These are phyloP conservation scores for Eucalyptus erythrocorys DNA, from an alignment of 345 rosid genomes.

Conservation along the genomic window DNA sequence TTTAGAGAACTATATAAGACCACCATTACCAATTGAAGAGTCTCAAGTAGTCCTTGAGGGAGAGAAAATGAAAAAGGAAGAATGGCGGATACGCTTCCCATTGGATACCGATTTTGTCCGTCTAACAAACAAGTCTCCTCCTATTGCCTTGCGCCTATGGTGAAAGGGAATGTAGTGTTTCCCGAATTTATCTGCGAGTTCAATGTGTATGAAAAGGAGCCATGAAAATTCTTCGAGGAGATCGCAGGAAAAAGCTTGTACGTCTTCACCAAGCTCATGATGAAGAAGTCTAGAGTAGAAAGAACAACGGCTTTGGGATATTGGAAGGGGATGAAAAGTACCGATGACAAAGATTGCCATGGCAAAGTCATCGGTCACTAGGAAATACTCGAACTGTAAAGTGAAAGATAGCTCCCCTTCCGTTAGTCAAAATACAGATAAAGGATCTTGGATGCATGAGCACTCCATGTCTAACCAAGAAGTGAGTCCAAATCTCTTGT, in stretches of 20 bases:
- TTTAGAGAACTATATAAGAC: background rate
- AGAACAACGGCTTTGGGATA: background rate
- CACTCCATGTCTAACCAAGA: background rate
- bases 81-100: background rate
- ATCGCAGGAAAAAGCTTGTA: background rate
- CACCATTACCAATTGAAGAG: background rate
- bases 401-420: background rate
- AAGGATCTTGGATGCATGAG: background rate
- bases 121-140: background rate
- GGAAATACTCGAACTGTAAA: background rate
- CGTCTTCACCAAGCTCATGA: background rate
- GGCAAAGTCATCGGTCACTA: background rate
- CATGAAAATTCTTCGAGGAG: background rate
- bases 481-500: background rate
- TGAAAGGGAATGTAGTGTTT: background rate
- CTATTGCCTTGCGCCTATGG: background rate
- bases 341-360: background rate
- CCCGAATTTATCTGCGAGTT: background rate
- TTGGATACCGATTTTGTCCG: background rate
- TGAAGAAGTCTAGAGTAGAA: background rate
- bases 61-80: background rate
- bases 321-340: background rate
- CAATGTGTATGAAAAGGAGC: background rate
- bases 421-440: rapidly evolving
- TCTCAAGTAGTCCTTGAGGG: background rate